phyloP scores from a whole-genome alignment of 352 stramenopile species.

The Discostella stelligera region DNA sequence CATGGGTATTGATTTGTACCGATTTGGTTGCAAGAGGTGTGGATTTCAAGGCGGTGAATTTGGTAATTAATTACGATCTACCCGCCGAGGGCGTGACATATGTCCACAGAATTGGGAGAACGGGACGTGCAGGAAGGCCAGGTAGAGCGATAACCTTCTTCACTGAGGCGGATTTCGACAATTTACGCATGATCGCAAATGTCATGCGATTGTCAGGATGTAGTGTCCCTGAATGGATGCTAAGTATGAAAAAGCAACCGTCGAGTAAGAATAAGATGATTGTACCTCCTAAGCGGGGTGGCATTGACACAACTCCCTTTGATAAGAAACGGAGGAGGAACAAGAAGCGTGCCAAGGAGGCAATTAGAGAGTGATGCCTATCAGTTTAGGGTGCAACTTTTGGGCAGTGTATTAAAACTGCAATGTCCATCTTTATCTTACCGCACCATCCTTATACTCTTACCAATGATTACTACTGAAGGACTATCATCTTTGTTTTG shows the following conservation, averaged over 20 bases:
- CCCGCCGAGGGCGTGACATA: conserved; percentile 90
- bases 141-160: conserved; percentile 97
- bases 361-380: background rate
- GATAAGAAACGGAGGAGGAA: conserved; percentile 52
- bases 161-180: conserved; percentile 92
- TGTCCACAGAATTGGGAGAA: conserved; percentile 93
- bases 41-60: conserved; percentile 99
- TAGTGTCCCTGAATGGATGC: conserved; percentile 97
- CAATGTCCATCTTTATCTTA: too few relatives aligned
- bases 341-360: background rate
- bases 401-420: too few relatives aligned
- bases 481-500: too few relatives aligned
- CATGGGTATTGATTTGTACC: conserved; percentile 99
- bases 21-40: conserved; percentile 98
- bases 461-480: too few relatives aligned
- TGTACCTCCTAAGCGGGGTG: conserved; percentile 39
- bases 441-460: too few relatives aligned
- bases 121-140: conserved; percentile 89
- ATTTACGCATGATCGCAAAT: conserved; percentile 95
- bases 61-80: conserved; percentile 99
- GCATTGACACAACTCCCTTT: conserved; percentile 81
- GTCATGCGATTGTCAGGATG: conserved; percentile 98
- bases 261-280: conserved; percentile 47
- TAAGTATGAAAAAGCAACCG: conserved; percentile 88
- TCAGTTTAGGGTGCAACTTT: too few relatives aligned